Conservation (phyloP, 805 yeast genomes). For the Naumovozyma castellii region DNA sequence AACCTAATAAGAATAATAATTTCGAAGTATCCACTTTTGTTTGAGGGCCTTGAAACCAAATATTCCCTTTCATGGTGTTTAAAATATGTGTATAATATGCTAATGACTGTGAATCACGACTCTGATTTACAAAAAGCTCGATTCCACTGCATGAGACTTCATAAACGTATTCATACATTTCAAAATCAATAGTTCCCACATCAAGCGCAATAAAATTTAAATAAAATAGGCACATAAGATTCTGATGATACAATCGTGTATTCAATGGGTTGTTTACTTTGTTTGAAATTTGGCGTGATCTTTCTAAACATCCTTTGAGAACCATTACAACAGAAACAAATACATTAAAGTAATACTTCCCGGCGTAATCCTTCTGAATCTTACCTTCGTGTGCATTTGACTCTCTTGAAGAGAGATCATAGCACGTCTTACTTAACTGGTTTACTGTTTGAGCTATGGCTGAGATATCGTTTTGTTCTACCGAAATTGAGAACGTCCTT, state of each 20-base stretch:
- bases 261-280: too few species aligned
- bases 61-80: slow-evolving; percentile 10
- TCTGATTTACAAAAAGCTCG: background rate
- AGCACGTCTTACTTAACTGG: slow-evolving; percentile 6
- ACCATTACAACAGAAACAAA: slow-evolving; percentile 15
- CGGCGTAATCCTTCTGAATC: slow-evolving; percentile 10
- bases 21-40: slow-evolving; percentile 17
- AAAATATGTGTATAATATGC: slow-evolving; percentile 4
- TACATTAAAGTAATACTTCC: slow-evolving; percentile 11
- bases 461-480: slow-evolving; percentile 3
- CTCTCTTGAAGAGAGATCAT: slow-evolving; percentile 12
- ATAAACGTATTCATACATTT: slow-evolving; percentile 20
- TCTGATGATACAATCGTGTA: slow-evolving; percentile 13
- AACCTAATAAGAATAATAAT: slow-evolving; percentile 17
- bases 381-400: background rate
- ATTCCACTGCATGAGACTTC: slow-evolving; percentile 12
- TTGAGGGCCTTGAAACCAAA: slow-evolving; percentile 4
- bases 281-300: background rate
- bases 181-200: slow-evolving; percentile 23
- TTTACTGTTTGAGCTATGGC: slow-evolving; percentile 5
- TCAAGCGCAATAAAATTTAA: slow-evolving; percentile 18
- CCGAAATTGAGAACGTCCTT: slow-evolving; percentile 11
- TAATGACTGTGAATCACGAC: background rate
- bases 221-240: slow-evolving; percentile 12
- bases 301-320: slow-evolving; percentile 11